A percentile compares a stretch with the other conserved stretches of the same genome.
Conservation (phyloP, 345 rosid species). For the Xanthoceras sorbifolium region DNA sequence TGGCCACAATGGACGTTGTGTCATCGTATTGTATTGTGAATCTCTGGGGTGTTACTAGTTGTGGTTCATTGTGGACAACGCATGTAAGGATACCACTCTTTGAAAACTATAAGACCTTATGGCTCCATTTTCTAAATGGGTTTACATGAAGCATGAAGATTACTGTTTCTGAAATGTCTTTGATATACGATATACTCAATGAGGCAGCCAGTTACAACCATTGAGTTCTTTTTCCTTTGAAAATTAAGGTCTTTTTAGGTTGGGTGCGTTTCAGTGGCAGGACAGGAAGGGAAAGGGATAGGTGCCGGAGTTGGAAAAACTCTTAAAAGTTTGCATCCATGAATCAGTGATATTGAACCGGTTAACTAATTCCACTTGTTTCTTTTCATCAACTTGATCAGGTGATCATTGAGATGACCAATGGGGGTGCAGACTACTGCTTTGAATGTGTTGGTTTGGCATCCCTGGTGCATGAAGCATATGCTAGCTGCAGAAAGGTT, state of each 20-base stretch:
- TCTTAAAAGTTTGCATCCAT: no score
- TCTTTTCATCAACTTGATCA: constrained; percentile 12
- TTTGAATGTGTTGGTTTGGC: constrained; percentile 74
- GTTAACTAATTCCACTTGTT: not conserved
- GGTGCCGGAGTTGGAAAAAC: not conserved
- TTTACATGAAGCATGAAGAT: not conserved
- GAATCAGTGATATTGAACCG: no score
- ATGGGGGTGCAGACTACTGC: constrained; percentile 83
- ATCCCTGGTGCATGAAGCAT: constrained; percentile 65
- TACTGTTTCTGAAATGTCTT: not conserved
- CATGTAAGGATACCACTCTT: not conserved
- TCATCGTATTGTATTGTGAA: not conserved
- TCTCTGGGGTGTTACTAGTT: not conserved
- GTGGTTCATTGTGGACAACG: not conserved
- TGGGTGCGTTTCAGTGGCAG: not conserved
- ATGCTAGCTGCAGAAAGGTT: constrained; percentile 72
- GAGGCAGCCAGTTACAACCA: not conserved
- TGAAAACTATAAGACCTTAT: not conserved
- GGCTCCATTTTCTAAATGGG: not conserved
- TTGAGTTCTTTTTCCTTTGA: no score
- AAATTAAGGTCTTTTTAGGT: not conserved
- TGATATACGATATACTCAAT: not conserved
- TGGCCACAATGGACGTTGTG: not conserved
- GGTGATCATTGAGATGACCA: constrained; percentile 72
- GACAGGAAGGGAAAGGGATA: not conserved